Conservation (phyloP, 1,284 basidiomycete species). For the Phenoliferia sp. region DNA sequence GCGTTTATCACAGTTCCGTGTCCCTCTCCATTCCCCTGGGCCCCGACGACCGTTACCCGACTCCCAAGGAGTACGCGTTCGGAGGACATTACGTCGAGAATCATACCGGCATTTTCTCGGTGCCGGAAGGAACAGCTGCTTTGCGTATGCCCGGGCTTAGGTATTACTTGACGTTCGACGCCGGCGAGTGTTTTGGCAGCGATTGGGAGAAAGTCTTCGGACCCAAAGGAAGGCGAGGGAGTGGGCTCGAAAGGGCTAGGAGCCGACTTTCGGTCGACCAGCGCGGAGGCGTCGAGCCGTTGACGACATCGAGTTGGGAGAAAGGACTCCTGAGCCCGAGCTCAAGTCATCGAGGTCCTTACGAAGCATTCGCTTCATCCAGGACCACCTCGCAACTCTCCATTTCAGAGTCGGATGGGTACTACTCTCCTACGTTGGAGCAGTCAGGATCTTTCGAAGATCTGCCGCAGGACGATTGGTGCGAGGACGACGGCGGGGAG, state of each 20-base stretch:
- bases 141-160: slow-evolving; percentile 26
- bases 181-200: slow-evolving; percentile 14
- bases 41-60: slow-evolving; percentile 12
- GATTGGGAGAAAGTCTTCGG: slow-evolving; percentile 15
- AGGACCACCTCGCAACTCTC: too few relatives aligned
- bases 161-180: slow-evolving; percentile 11
- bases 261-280: neutral
- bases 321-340: too few relatives aligned
- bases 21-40: slow-evolving; percentile 16
- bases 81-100: slow-evolving; percentile 22
- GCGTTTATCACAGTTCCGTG: slow-evolving; percentile 28
- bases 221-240: neutral
- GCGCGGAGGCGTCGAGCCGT: too few relatives aligned
- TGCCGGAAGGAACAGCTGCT: slow-evolving; percentile 19
- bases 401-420: too few relatives aligned
- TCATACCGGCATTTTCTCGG: slow-evolving; percentile 16
- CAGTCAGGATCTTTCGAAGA: neutral
- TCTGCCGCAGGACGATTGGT: neutral
- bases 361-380: too few relatives aligned
- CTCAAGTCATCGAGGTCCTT: too few relatives aligned
- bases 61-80: slow-evolving; percentile 20
- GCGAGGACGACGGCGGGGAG: slow-evolving; percentile 15
- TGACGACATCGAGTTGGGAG: too few relatives aligned
- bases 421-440: too few relatives aligned
- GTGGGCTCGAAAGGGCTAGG: neutral